Evolutionary conservation across 176 grass and related monocot genomes (phyloP).

Genomic region (Phoenix dactylifera): DNA sequence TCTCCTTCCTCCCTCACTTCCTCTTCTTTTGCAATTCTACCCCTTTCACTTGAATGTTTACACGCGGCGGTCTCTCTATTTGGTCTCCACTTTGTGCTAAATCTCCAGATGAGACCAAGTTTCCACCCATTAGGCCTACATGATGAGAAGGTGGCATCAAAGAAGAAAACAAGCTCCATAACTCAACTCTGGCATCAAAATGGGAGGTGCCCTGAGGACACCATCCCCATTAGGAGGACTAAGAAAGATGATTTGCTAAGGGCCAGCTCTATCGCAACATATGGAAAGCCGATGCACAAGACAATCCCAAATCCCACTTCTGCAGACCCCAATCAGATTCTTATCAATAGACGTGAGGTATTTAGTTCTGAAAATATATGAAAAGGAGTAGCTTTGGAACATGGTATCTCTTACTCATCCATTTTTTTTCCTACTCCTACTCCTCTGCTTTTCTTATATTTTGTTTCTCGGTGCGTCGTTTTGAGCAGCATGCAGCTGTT

Average conservation of each 20-base stretch:
- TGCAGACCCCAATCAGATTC: no score
- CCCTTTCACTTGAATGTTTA: not conserved
- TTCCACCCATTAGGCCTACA: not conserved
- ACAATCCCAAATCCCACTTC: conserved; percentile 26
- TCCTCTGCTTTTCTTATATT: no score
- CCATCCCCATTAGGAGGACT: conserved; percentile 54
- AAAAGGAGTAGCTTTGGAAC: no score
- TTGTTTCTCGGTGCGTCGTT: not conserved
- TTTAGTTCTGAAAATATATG: no score
- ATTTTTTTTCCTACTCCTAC: not conserved
- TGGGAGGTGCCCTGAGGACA: conserved; percentile 41
- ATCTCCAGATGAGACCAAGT: not conserved
- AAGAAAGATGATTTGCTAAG: conserved; percentile 44
- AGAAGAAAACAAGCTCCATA: conserved; percentile 21
- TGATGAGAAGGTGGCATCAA: conserved; percentile 24
- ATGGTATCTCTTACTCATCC: not conserved
- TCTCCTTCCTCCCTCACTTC: conserved; percentile 6
- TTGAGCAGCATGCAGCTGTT: conserved; percentile 64
- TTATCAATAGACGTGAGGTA: no score
- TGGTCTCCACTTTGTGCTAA: not conserved
- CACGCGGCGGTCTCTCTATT: not conserved
- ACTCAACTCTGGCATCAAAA: conserved; percentile 55
- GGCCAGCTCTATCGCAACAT: conserved; percentile 41
- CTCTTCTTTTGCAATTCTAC: not conserved
- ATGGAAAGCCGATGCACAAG: conserved; percentile 33